Percentiles rank a stretch among this genome's conserved stretches.
These are phyloP conservation scores for Ophiostoma novo-ulmi DNA, from an alignment of 2,329 filamentous ascomycete genomes.

Conservation along the genomic window DNA sequence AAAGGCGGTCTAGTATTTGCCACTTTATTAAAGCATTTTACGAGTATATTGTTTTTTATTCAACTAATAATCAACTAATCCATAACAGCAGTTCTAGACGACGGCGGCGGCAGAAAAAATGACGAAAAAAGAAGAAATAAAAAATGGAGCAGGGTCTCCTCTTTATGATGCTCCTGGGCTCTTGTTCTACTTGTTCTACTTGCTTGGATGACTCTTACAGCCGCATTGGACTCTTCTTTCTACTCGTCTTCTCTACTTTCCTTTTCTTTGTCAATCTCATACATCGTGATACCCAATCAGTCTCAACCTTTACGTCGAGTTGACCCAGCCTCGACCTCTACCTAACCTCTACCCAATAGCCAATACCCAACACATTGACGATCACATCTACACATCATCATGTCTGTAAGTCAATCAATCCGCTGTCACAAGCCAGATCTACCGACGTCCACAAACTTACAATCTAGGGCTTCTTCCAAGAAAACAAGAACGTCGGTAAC, in stretches of 20 bases:
- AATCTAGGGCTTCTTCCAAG: slow-evolving; percentile 61
- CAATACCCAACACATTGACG: neutral
- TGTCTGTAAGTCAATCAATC: neutral
- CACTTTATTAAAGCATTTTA: slow-evolving; percentile 2
- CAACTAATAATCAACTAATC: neutral
- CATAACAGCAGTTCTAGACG: neutral
- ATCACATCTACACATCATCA: neutral
- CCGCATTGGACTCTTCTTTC: neutral
- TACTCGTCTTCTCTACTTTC: neutral
- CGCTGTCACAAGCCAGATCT: neutral
- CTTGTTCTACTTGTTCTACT: neutral
- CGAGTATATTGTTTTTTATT: neutral
- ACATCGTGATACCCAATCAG: neutral
- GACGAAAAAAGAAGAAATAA: neutral
- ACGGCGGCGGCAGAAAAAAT: neutral
- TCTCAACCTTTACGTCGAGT: neutral
- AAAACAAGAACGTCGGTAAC: slow-evolving; percentile 75
- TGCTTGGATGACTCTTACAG: slow-evolving; percentile 2
- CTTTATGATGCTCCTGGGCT: neutral
- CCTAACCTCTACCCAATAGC: neutral
- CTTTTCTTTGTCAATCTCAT: neutral
- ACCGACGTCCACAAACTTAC: neutral
- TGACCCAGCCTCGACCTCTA: neutral
- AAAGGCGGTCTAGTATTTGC: slow-evolving; percentile 5
- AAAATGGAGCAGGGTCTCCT: slow-evolving; percentile 1